A percentile compares a stretch with the other conserved stretches of the same genome.
Conservation (phyloP, 2,329 filamentous ascomycete species). For the Rosellinia necatrix region DNA sequence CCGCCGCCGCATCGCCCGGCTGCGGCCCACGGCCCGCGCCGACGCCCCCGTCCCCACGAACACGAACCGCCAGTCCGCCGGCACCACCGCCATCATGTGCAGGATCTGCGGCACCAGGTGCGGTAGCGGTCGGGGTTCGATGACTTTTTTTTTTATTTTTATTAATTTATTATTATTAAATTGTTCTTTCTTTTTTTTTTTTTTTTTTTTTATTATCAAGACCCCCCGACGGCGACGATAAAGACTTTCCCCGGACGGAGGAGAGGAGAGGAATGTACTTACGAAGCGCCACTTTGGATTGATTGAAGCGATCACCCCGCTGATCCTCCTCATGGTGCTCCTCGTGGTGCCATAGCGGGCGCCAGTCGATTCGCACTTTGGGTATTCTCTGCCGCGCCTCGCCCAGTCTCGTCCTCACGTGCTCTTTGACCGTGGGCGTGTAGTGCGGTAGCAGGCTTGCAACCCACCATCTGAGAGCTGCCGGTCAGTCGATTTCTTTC, state of each 20-base stretch:
- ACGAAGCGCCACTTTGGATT: constrained; percentile 54
- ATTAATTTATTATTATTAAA: too few relatives aligned
- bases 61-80: constrained; percentile 59
- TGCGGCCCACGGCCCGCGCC: constrained; percentile 50
- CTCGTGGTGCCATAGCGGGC: constrained; percentile 9
- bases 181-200: too few relatives aligned
- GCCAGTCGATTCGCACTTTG: constrained; percentile 44
- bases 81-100: constrained; percentile 57
- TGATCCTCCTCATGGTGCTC: constrained; percentile 43
- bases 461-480: constrained; percentile 51
- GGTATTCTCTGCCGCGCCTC: constrained; percentile 47
- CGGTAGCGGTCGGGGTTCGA: constrained; percentile 53
- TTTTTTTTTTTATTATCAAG: too few relatives aligned
- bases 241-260: too few relatives aligned
- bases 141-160: too few relatives aligned
- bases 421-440: constrained; percentile 47
- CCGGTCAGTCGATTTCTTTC: constrained; percentile 3
- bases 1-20: constrained; percentile 54
- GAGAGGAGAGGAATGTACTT: neutral
- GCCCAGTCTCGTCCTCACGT: constrained; percentile 45
- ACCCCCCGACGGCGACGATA: too few relatives aligned
- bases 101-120: constrained; percentile 55
- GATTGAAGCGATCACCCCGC: constrained; percentile 48
- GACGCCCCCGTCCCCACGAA: constrained; percentile 57
- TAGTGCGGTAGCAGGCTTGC: constrained; percentile 51